These are phyloP conservation scores for Lathyrus sativus DNA, from an alignment of 306 rosid species.

Conservation along the genomic window DNA sequence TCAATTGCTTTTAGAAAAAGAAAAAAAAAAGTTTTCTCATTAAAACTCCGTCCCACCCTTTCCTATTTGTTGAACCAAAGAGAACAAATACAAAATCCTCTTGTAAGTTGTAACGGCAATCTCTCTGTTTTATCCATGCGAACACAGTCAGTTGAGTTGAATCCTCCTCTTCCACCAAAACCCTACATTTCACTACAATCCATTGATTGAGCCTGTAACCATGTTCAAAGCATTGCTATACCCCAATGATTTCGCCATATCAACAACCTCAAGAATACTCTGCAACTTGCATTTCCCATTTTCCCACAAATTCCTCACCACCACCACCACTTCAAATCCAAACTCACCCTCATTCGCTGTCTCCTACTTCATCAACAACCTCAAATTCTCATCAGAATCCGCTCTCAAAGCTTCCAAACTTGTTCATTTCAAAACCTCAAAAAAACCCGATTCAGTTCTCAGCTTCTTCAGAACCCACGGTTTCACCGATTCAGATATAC, in stretches of 20 bases:
- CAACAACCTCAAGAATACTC: neutral
- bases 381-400: conserved; percentile 38
- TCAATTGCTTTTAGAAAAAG: no score
- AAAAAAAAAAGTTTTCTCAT: no score
- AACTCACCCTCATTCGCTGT: conserved; percentile 2
- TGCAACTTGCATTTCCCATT: neutral
- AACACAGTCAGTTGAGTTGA: neutral
- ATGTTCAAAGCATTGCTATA: conserved; percentile 1
- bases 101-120: no score
- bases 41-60: no score
- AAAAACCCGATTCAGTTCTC: conserved; percentile 21
- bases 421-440: neutral
- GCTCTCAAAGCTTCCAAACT: conserved; percentile 40
- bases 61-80: no score
- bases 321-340: neutral
- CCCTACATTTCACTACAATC: neutral
- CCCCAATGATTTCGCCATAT: neutral
- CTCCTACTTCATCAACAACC: conserved; percentile 45
- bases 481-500: neutral
- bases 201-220: neutral
- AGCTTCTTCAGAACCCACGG: conserved; percentile 13
- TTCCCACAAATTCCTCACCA: conserved; percentile 1
- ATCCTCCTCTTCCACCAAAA: neutral
- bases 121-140: no score
- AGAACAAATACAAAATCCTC: no score